phyloP scores from a whole-genome alignment of 345 rosid genomes.

The Populus alba region DNA sequence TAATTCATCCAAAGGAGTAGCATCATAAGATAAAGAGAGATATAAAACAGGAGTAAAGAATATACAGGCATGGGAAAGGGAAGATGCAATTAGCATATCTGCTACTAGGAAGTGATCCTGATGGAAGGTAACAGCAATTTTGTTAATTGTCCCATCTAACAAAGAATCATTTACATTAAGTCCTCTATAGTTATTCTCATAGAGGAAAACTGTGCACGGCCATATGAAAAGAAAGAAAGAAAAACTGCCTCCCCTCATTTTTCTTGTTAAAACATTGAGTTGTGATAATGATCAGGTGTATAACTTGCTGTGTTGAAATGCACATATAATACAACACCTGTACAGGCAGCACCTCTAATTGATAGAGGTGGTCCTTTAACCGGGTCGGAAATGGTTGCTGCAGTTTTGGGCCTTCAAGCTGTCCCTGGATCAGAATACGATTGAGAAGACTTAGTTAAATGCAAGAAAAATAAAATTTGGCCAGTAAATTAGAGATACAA shows the following conservation, averaged over 20 bases:
- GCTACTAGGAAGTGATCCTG: not conserved
- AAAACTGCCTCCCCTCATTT: not conserved
- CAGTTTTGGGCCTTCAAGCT: not conserved
- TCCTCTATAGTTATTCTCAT: not conserved
- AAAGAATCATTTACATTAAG: not conserved
- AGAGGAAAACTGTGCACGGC: not conserved
- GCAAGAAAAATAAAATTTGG: not conserved
- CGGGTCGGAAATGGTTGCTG: not conserved
- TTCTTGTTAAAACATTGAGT: not conserved
- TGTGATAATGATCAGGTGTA: not conserved
- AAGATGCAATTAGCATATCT: not conserved
- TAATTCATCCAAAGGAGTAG: not conserved
- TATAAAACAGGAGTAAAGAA: not conserved
- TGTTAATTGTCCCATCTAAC: not conserved
- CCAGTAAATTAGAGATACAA: not conserved
- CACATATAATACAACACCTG: not conserved
- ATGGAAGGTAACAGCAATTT: not conserved
- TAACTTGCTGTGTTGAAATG: constrained; percentile 10
- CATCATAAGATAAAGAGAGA: not conserved
- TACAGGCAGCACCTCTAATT: not conserved
- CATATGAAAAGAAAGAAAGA: not conserved
- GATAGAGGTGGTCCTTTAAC: not conserved
- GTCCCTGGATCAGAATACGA: constrained; percentile 5
- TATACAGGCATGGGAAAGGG: not conserved
- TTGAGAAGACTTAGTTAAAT: not conserved